phyloP scores from a whole-genome alignment of 164 flowering plant species.

The Stephania cephalantha region DNA sequence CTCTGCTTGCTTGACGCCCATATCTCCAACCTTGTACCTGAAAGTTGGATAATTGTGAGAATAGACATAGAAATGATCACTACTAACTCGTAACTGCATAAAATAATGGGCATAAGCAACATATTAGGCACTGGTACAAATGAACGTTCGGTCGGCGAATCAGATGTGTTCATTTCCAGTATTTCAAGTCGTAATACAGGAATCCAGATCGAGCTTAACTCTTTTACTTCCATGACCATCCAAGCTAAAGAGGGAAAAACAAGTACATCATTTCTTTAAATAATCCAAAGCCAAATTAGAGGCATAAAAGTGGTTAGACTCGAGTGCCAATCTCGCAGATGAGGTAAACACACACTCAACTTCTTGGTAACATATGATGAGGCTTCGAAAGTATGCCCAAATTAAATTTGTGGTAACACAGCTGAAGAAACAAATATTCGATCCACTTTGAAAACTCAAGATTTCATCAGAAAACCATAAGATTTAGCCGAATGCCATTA shows the following conservation, averaged over 20 bases:
- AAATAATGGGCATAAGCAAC: neutral
- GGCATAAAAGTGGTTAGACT: neutral
- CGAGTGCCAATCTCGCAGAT: neutral
- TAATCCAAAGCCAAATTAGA: neutral
- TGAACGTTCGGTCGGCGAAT: neutral
- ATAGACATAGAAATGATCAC: neutral
- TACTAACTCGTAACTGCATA: neutral
- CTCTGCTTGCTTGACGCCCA: conserved; percentile 76
- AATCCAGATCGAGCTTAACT: neutral
- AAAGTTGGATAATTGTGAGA: neutral
- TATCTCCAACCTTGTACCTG: conserved; percentile 72
- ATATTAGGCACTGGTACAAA: neutral
- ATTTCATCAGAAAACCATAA: neutral
- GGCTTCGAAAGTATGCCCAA: neutral
- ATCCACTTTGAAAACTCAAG: neutral
- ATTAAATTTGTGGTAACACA: neutral
- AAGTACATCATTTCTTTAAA: neutral
- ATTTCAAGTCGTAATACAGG: neutral
- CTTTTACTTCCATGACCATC: neutral
- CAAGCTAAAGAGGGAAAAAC: neutral
- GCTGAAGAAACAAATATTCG: neutral
- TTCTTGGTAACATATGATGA: neutral
- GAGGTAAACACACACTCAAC: neutral
- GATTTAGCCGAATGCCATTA: neutral
- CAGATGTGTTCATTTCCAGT: neutral